These are phyloP conservation scores for Podaxis pistillaris DNA, from an alignment of 768 basidiomycete genomes.

Conservation along the genomic window DNA sequence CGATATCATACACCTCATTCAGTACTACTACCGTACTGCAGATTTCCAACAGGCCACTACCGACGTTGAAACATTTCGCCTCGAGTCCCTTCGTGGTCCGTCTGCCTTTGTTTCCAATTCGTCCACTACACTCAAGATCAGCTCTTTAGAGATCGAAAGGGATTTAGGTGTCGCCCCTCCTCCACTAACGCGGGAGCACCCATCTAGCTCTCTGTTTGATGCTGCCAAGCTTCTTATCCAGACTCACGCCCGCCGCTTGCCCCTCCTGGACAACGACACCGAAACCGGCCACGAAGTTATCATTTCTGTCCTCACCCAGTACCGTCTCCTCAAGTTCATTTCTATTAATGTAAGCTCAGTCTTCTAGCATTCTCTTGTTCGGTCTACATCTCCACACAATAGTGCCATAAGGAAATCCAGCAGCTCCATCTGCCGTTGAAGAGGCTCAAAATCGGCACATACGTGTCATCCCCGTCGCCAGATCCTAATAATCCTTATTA, in stretches of 20 bases:
- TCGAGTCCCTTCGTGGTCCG: slow-evolving; percentile 87
- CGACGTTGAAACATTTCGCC: slow-evolving; percentile 89
- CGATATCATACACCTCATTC: slow-evolving; percentile 98
- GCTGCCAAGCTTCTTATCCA: slow-evolving; percentile 88
- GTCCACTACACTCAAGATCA: slow-evolving; percentile 9
- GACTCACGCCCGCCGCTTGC: slow-evolving; percentile 92
- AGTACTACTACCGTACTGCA: slow-evolving; percentile 93
- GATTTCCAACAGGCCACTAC: slow-evolving; percentile 81
- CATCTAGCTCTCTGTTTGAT: slow-evolving; percentile 83
- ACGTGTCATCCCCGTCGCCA: slow-evolving; percentile 58
- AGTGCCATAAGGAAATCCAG: slow-evolving; percentile 87
- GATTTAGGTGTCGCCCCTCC: slow-evolving; percentile 90
- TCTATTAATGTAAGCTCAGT: slow-evolving; percentile 79
- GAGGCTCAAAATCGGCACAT: slow-evolving; percentile 91
- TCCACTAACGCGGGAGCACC: slow-evolving; percentile 86
- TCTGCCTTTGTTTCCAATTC: slow-evolving; percentile 17
- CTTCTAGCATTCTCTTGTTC: slow-evolving; percentile 10
- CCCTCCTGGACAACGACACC: slow-evolving; percentile 88
- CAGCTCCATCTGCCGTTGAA: slow-evolving; percentile 79
- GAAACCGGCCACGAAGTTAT: slow-evolving; percentile 96
- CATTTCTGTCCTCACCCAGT: slow-evolving; percentile 94
- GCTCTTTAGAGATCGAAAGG: slow-evolving; percentile 83
- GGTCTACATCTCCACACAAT: neutral
- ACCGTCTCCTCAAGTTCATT: slow-evolving; percentile 97
- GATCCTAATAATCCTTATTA: slow-evolving; percentile 70